Evolutionary conservation across 768 basidiomycete genomes (phyloP).

Genomic region (Hemileccinum rubropunctum): DNA sequence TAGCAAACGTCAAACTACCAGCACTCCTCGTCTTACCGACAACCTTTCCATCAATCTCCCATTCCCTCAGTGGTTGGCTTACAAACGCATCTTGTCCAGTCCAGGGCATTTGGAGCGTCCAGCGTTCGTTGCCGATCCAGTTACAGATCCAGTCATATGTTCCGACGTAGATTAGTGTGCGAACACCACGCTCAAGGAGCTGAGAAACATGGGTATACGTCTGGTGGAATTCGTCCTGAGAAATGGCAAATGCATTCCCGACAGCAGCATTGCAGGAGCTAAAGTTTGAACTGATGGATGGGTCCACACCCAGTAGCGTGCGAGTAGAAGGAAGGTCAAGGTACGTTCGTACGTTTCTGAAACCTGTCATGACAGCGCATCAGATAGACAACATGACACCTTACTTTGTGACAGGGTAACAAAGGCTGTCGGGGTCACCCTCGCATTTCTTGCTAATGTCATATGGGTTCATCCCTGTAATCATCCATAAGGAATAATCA

Average conservation of each 20-base stretch:
- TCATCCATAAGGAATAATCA: not conserved
- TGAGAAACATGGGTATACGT: constrained; percentile 37
- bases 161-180: constrained; percentile 71
- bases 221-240: constrained; percentile 39
- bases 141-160: constrained; percentile 82
- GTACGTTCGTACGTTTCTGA: constrained; percentile 56
- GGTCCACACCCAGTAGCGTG: constrained; percentile 59
- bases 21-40: constrained; percentile 57
- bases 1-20: constrained; percentile 65
- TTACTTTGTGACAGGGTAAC: constrained; percentile 55
- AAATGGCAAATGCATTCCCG: constrained; percentile 41
- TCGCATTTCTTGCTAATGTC: constrained; percentile 66
- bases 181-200: constrained; percentile 74
- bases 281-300: constrained; percentile 40
- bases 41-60: constrained; percentile 48
- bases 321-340: constrained; percentile 59
- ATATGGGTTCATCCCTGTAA: constrained; percentile 54
- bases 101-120: constrained; percentile 77
- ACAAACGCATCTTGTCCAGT: constrained; percentile 54
- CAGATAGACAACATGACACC: not conserved
- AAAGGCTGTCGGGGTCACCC: constrained; percentile 48
- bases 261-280: constrained; percentile 43
- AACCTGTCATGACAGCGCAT: not conserved
- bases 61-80: constrained; percentile 49
- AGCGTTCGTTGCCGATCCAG: constrained; percentile 73